These are phyloP conservation scores for Didymella exigua DNA, from an alignment of 2,329 filamentous ascomycete genomes.

Conservation along the genomic window DNA sequence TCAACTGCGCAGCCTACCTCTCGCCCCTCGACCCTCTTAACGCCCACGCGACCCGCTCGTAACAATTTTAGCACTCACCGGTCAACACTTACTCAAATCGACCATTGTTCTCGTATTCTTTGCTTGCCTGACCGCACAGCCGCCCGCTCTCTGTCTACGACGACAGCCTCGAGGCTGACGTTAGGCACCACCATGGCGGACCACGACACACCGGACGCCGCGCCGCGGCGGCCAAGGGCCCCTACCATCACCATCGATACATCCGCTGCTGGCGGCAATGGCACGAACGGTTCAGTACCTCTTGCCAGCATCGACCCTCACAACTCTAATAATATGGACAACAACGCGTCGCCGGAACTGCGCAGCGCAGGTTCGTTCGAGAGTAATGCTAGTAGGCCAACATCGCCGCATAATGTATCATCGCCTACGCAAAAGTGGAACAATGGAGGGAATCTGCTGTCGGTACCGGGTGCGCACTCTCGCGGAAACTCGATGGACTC, in stretches of 20 bases:
- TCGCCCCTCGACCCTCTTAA: not conserved
- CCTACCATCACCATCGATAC: slow-evolving; percentile 61
- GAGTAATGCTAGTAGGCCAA: slow-evolving; percentile 66
- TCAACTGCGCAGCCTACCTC: slow-evolving; percentile 10
- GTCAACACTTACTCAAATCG: slow-evolving; percentile 34
- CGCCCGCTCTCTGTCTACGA: slow-evolving; percentile 19
- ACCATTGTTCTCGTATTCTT: slow-evolving; percentile 35
- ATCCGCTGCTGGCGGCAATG: slow-evolving; percentile 52
- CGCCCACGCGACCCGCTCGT: not conserved
- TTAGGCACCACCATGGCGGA: slow-evolving; percentile 40
- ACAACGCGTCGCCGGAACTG: slow-evolving; percentile 52
- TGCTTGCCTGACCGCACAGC: slow-evolving; percentile 30
- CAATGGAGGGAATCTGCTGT: slow-evolving; percentile 64
- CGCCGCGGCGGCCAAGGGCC: slow-evolving; percentile 49
- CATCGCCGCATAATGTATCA: slow-evolving; percentile 70
- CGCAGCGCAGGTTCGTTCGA: slow-evolving; percentile 67
- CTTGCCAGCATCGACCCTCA: slow-evolving; percentile 42
- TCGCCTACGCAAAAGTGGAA: slow-evolving; percentile 63
- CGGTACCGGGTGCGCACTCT: slow-evolving; percentile 67
- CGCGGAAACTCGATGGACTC: slow-evolving; percentile 71
- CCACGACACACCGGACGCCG: slow-evolving; percentile 29
- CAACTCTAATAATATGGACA: slow-evolving; percentile 22
- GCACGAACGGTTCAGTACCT: slow-evolving; percentile 43
- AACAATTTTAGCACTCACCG: slow-evolving; percentile 28
- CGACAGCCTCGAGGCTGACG: slow-evolving; percentile 10